Base-by-base conservation (phyloP, 345 rosid species). In the Mallotus nudiflorus region DNA sequence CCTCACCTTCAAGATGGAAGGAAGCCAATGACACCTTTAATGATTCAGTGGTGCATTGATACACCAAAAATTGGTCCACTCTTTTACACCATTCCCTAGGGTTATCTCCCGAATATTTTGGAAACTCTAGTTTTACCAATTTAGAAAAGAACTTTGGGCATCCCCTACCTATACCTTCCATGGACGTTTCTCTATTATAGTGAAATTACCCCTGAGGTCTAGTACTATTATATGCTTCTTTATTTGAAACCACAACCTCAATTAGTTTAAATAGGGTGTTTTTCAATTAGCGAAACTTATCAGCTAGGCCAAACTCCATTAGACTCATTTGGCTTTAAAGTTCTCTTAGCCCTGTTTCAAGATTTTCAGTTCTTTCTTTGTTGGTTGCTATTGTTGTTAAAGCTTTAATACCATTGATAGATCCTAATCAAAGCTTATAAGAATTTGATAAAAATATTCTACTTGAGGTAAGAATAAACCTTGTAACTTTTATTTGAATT, bases 351-450 rank as follows among this genome's bases (percentile, higher is more conserved):
- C 6, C 31, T 3, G 16, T 31, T 12, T 54, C 31, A 10, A 54
- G 13, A 24, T 54, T 51, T 20, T 51, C 25, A 6, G 22, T 51
- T 20, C 14, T 8, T 12, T 51, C 55, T 13, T 51, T 51, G 31
- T 54, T 54, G 1, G 16, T 54, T 0, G 58, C 13, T 15, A 54
- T 54, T 22, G 16, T 8, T n/a, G n/a, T n/a, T n/a, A 15, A 3
- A 12, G 58, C 58, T 54, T 31, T 54, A 13, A 54, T 25, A 24
- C 58, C 58, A 54, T 2, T 54, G 58, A 54, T 54, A 24, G 31
- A 31, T 54, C 58, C 58, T 15, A 54, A 16, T 54, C 58, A 54
- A 54, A 54, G 58, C 31, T 27, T 19, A 51, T 49, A 49, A n/a
- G n/a, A n/a, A n/a, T n/a, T n/a, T n/a, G n/a, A n/a, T n/a, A n/a